Evolutionary conservation across 805 yeast species (phyloP).

Genomic region (Brettanomyces nanus): DNA sequence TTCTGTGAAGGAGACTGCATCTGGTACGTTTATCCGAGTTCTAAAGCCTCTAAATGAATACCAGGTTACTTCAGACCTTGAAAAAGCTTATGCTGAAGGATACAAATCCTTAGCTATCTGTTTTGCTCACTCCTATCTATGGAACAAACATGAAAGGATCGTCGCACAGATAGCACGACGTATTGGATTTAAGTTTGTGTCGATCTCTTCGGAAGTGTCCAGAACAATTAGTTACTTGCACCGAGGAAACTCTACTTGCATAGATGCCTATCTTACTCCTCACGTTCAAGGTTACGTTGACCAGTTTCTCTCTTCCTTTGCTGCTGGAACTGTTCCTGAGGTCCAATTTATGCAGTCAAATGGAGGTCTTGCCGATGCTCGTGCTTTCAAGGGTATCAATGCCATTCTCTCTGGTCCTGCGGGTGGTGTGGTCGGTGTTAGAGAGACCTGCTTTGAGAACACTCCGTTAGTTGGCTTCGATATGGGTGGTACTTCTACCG

Average conservation of each 20-base stretch:
- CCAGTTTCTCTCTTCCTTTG: conserved; percentile 28
- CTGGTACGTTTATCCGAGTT: conserved; percentile 30
- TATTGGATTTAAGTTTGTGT: conserved; percentile 32
- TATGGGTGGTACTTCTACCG: conserved; percentile 33
- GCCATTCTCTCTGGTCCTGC: conserved; percentile 53
- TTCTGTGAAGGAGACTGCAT: conserved; percentile 26
- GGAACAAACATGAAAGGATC: conserved; percentile 29
- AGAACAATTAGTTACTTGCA: conserved; percentile 29
- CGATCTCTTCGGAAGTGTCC: conserved; percentile 26
- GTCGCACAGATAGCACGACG: conserved; percentile 26
- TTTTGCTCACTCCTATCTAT: conserved; percentile 29
- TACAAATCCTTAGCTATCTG: conserved; percentile 28
- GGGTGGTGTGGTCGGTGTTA: conserved; percentile 52
- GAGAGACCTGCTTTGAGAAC: conserved; percentile 40
- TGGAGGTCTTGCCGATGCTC: conserved; percentile 48
- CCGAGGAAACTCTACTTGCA: conserved; percentile 31
- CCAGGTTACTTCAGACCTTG: conserved; percentile 14
- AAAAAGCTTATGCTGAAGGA: conserved; percentile 17
- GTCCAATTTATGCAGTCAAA: conserved; percentile 51
- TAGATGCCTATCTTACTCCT: conserved; percentile 35
- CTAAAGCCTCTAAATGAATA: conserved; percentile 22
- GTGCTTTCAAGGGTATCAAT: conserved; percentile 42
- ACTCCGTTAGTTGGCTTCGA: conserved; percentile 26
- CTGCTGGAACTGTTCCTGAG: conserved; percentile 23
- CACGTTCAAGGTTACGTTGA: conserved; percentile 27